A percentile compares a stretch with the other conserved stretches of the same genome.
phyloP scores from a whole-genome alignment of 2,329 filamentous ascomycete genomes.

The Fusarium kyushuense region DNA sequence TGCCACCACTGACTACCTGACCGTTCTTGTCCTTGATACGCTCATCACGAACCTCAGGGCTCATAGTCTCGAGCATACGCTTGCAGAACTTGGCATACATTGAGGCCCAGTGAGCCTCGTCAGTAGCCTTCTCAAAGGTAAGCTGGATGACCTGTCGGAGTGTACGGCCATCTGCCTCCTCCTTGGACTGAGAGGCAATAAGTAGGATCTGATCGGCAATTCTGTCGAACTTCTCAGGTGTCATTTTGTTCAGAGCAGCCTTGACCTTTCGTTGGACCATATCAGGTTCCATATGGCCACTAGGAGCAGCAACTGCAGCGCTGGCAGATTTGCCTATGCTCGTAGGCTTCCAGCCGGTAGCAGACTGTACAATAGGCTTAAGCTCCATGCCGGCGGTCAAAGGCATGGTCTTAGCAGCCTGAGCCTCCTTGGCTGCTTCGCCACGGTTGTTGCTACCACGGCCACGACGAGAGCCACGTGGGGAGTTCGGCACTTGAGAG shows the following conservation, averaged over 20 bases:
- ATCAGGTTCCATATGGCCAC: constrained; percentile 80
- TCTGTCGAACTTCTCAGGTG: constrained; percentile 97
- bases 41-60: constrained; percentile 92
- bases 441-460: constrained; percentile 55
- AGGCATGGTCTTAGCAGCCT: constrained; percentile 88
- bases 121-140: constrained; percentile 98
- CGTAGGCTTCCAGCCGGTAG: constrained; percentile 90
- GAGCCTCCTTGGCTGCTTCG: constrained; percentile 68
- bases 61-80: constrained; percentile 96
- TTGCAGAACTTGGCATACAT: constrained; percentile 99
- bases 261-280: constrained; percentile 99
- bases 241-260: constrained; percentile 99
- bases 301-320: constrained; percentile 58
- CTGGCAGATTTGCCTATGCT: constrained; percentile 66
- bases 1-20: constrained; percentile 89
- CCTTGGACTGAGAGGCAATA: constrained; percentile 95
- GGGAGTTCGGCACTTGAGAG: constrained; percentile 74
- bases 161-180: constrained; percentile 92
- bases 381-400: constrained; percentile 86
- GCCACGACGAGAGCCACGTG: constrained; percentile 69
- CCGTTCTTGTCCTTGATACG: constrained; percentile 91
- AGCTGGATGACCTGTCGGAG: constrained; percentile 98
- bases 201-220: constrained; percentile 92
- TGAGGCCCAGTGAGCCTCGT: constrained; percentile 97
- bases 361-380: constrained; percentile 78